A percentile compares a stretch with the other conserved stretches of the same genome.
Evolutionary conservation across 78 protist genomes (phyloP).

Genomic region (Blattamonas nauphoetae): DNA sequence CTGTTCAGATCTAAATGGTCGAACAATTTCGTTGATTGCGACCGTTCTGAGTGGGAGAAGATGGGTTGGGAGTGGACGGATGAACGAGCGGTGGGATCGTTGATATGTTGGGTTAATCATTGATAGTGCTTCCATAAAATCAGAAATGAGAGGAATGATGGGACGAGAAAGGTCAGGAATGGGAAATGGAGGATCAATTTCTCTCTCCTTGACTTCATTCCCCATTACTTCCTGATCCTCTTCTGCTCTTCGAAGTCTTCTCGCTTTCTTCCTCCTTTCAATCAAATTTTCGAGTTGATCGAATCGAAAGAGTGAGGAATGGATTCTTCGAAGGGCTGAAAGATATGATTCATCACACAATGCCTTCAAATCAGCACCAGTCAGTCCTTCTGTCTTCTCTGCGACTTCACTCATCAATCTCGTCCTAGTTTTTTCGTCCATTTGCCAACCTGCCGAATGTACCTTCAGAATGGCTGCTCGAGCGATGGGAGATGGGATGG

Average conservation of each 20-base stretch:
- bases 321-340: constrained; percentile 42
- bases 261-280: no score
- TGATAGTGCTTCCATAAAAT: not conserved
- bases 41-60: no score
- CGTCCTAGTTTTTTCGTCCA: constrained; percentile 3
- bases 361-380: constrained; percentile 81
- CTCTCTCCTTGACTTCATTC: no score
- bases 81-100: no score
- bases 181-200: no score
- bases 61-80: no score
- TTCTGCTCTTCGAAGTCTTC: no score
- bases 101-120: not conserved
- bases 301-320: not conserved
- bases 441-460: constrained; percentile 58
- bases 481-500: constrained; percentile 54
- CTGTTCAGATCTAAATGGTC: no score
- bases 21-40: no score
- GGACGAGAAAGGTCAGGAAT: no score
- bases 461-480: constrained; percentile 49
- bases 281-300: not conserved
- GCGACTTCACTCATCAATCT: constrained; percentile 28
- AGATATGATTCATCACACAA: constrained; percentile 64
- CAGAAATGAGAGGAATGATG: not conserved
- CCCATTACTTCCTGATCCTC: no score
- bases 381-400: constrained; percentile 57